Evolutionary conservation across 352 stramenopile genomes (phyloP), one percentile per base, ranked within the genome.

Genomic region (Pythium sukuiense): DNA sequence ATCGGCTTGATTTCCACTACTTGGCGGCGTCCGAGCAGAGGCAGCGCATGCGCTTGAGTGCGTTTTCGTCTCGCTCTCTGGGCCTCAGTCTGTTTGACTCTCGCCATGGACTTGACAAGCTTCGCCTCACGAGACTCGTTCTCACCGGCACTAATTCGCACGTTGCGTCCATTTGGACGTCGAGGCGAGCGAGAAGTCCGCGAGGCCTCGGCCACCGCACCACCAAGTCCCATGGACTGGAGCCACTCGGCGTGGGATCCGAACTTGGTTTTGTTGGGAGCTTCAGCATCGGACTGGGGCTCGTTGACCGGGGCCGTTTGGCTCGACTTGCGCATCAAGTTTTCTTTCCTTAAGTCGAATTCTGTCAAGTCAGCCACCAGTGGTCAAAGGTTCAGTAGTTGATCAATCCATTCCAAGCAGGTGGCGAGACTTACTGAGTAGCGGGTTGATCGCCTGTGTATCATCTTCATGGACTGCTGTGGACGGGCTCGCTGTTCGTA

Each of bases 341-440:
- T 55, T n/a, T 72, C 59, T n/a, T 60, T 67, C 7, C 61, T 48
- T 18, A 73, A 69, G 48, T 73, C 60, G 37, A 73, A 33, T 20
- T 69, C 60, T 68, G 35, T 6, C 20, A 24, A 24, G 20, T 9
- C 32, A 50, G 2, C 8, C n/a, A 27, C 29, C 30, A 20, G 32
- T 9, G 27, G 37, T 13, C 41, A 26, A 9, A 26, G n/a, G 13
- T n/a, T 8, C 7, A 14, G 12, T 6, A 7, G 6, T 14, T 29
- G 7, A 30, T 37, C 13, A 55, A 37, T n/a, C 18, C 11, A 24
- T 3, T 26, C 41, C 14, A 5, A 54, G 11, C 8, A 26, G 20
- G 20, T 24, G 20, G 20, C 20, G 20, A 24, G 20, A 72, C 60
- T 9, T 65, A 72, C 66, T 67, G 20, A 72, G 60, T 46, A 72